phyloP scores from a whole-genome alignment of 441 rosid species.

The Isatis lusitanica region DNA sequence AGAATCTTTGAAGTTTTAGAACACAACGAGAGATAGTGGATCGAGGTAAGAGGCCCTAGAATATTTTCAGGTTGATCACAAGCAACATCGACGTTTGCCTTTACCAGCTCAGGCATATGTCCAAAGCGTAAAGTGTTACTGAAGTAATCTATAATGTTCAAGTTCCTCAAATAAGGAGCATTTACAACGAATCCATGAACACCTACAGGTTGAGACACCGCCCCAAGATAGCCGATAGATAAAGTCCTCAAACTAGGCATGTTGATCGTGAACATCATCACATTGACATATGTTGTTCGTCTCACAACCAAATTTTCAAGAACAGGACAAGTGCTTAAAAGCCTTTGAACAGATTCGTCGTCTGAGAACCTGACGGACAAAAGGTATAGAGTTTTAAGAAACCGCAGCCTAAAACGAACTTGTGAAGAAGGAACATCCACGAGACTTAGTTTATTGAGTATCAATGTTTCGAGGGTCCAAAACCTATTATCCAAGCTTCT shows the following conservation, averaged over 20 bases:
- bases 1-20: neutral
- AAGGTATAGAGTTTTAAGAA: neutral
- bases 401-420: neutral
- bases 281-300: neutral
- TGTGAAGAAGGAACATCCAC: too few relatives aligned
- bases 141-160: conserved; percentile 3
- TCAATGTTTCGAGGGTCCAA: too few relatives aligned
- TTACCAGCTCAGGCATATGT: neutral
- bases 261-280: neutral
- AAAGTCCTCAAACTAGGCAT: conserved; percentile 3
- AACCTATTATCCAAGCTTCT: too few relatives aligned
- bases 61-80: conserved; percentile 6
- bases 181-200: conserved; percentile 12
- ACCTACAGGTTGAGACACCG: neutral
- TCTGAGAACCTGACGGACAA: neutral
- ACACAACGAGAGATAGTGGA: conserved; percentile 13
- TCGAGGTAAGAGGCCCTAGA: conserved; percentile 13
- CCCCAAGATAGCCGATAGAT: neutral
- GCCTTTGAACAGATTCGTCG: neutral
- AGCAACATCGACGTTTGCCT: neutral
- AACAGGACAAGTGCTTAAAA: neutral
- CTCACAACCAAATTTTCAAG: conserved; percentile 22
- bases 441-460: too few relatives aligned
- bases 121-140: conserved; percentile 4
- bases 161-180: neutral